Evolutionary conservation across 257 asterid species (phyloP), one percentile per base, ranked within the genome.

Genomic region (Oldenlandia corymbosa): DNA sequence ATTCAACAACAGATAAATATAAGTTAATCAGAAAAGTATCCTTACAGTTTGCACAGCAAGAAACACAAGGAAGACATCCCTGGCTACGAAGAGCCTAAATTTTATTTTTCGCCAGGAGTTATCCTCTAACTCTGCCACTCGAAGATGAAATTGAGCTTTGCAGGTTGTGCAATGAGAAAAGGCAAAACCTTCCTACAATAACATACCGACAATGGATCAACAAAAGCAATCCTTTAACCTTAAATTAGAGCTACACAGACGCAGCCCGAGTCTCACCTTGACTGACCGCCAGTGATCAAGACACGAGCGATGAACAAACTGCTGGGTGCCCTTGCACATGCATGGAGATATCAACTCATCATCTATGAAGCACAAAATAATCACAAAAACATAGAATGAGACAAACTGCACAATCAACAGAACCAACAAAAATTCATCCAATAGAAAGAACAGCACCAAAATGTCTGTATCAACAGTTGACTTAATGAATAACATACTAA

Each of bases 241-340:
- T 23, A 24, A 20, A 27, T 21, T 20, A 48, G 14, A 63, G 47
- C n/a, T n/a, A n/a, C n/a, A n/a, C n/a, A n/a, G n/a, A n/a, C n/a
- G n/a, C n/a, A 26, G 10, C 9, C 9, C 16, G 18, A 13, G 17
- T 43, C 73, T 55, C 45, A 82, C 88, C 78, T 82, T 82, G 31
- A 79, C 85, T 7, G 88, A 82, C 59, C 85, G 78, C 88, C 88
- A 82, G 57, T 82, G 85, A 75, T 82, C 88, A 69, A 82, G 85
- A 64, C 88, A 82, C 52, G 81, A 67, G 24, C 85, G 79, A 70
- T 82, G 88, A 69, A 82, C 88, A 74, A 79, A 82, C 64, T 82
- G 85, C 58, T 82, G 88, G 24, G 88, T 82, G 62, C 88, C 85
- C 66, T 79, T 79, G 78, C 88, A 82, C 83, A 77, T 76, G 81